Conservation (phyloP, 129 eudicot genomes). For the Dittrichia graveolens region DNA sequence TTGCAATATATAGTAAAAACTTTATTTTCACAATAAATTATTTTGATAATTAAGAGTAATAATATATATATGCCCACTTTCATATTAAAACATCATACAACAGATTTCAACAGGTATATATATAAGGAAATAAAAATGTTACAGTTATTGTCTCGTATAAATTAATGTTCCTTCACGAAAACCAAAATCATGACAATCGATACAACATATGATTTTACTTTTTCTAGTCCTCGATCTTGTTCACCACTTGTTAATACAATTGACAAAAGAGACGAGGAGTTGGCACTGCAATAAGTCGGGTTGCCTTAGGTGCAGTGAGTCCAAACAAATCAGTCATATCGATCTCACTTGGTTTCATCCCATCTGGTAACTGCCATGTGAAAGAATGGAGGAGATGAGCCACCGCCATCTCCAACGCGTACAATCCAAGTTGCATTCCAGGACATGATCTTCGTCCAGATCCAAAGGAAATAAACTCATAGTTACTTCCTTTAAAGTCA, state of each 20-base stretch:
- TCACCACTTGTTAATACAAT: not conserved
- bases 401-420: constrained; percentile 19
- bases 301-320: constrained; percentile 22
- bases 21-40: no score
- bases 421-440: constrained; percentile 28
- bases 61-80: no score
- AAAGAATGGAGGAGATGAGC: constrained; percentile 23
- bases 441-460: constrained; percentile 31
- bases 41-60: no score
- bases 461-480: constrained; percentile 27
- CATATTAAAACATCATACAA: no score
- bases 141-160: no score
- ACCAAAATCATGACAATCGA: no score
- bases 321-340: constrained; percentile 29
- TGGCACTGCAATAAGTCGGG: constrained; percentile 23
- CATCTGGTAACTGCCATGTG: constrained; percentile 21
- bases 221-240: not conserved
- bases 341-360: constrained; percentile 19
- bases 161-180: no score
- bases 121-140: no score
- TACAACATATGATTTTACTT: no score
- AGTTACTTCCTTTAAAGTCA: not conserved
- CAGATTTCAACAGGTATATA: no score
- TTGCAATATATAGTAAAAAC: no score
- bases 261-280: constrained; percentile 26